Conservation (phyloP, 1,284 basidiomycete genomes). For the Marasmius oreades region DNA sequence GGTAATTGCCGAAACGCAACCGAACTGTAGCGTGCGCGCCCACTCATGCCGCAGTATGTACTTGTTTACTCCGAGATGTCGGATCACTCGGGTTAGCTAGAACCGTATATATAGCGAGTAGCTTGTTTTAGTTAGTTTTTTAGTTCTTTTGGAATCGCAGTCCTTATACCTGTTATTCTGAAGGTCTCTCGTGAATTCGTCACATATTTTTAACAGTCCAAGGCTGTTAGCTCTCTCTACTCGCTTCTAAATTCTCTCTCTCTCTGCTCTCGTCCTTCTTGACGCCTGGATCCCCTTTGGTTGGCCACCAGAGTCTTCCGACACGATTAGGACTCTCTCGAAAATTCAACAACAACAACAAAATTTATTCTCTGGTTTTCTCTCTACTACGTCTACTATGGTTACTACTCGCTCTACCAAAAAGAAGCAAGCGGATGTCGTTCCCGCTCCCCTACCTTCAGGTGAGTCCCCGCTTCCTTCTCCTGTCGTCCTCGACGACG, state of each 20-base stretch:
- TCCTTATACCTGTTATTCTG: background rate
- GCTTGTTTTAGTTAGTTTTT: too few relatives aligned
- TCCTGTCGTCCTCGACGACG: background rate
- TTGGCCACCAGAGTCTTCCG: background rate
- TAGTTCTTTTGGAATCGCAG: background rate
- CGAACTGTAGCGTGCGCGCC: too few relatives aligned
- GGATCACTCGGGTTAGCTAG: too few relatives aligned
- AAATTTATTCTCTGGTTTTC: background rate
- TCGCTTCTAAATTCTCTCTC: background rate
- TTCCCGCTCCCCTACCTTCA: background rate
- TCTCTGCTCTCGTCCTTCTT: background rate
- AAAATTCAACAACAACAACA: background rate
- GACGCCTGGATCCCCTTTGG: background rate
- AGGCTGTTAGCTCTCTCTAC: conserved; percentile 2
- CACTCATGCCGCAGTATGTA: too few relatives aligned
- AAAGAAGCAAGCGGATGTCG: background rate
- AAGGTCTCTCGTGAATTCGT: background rate
- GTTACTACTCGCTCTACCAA: background rate
- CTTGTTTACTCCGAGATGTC: too few relatives aligned
- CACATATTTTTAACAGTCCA: conserved; percentile 8
- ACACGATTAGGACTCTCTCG: background rate
- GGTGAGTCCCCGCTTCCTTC: background rate
- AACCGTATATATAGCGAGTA: too few relatives aligned
- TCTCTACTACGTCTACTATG: background rate
- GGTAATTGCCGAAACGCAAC: too few relatives aligned